These are phyloP conservation scores for Protea cynaroides DNA, from an alignment of 164 flowering plant genomes.

Conservation along the genomic window DNA sequence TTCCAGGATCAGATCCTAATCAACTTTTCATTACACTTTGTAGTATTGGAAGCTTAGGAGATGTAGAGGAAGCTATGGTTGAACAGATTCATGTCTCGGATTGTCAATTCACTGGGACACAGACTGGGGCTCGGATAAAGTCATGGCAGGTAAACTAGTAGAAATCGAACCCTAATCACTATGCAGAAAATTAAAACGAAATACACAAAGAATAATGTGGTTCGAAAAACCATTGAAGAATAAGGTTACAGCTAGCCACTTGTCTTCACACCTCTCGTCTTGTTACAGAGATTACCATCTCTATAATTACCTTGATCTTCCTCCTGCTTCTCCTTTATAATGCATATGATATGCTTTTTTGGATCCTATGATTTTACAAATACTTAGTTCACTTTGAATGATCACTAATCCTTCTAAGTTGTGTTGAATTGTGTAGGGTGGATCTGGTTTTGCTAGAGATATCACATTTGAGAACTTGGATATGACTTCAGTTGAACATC, in stretches of 20 bases:
- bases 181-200: no score
- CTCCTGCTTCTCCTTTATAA: neutral
- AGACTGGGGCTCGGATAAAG: slow-evolving; percentile 52
- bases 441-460: slow-evolving; percentile 27
- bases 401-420: no score
- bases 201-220: no score
- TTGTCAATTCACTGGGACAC: slow-evolving; percentile 23
- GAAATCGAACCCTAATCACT: no score
- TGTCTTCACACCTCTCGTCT: no score
- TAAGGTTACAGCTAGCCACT: no score
- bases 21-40: neutral
- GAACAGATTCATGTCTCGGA: slow-evolving; percentile 28
- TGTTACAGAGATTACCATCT: no score
- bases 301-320: no score
- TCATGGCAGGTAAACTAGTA: slow-evolving; percentile 63
- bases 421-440: slow-evolving; percentile 23
- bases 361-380: neutral
- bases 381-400: neutral
- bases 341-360: neutral
- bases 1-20: neutral
- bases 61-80: slow-evolving; percentile 20
- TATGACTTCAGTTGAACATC: slow-evolving; percentile 15
- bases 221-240: no score
- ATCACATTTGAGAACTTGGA: slow-evolving; percentile 26
- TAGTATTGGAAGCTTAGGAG: slow-evolving; percentile 60